Evolutionary conservation across 2,329 filamentous ascomycete species (phyloP).

Genomic region (Ophiostoma perfectum): DNA sequence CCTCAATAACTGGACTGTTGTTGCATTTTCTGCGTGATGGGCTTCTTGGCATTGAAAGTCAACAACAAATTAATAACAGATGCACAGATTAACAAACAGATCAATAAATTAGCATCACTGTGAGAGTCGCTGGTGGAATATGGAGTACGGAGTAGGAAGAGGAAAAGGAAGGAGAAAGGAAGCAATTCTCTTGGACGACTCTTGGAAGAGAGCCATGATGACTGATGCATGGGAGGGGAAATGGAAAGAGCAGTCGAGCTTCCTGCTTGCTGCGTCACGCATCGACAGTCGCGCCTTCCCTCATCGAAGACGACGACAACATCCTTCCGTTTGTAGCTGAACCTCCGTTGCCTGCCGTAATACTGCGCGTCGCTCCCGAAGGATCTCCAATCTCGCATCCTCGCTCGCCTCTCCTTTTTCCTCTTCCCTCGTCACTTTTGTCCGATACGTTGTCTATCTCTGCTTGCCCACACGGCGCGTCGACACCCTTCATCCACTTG

Average conservation of each 20-base stretch:
- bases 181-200: too few species aligned
- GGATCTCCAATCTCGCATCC: neutral
- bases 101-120: neutral
- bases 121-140: neutral
- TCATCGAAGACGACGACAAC: neutral
- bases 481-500: too few species aligned
- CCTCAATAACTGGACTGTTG: neutral
- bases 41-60: conserved; percentile 5
- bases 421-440: neutral
- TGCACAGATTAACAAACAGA: neutral
- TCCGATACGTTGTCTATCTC: too few species aligned
- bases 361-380: neutral
- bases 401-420: neutral
- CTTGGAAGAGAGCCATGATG: neutral
- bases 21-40: neutral
- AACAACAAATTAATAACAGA: neutral
- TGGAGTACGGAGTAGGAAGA: neutral
- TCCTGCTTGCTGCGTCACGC: neutral
- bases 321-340: neutral
- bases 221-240: neutral
- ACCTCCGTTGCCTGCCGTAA: conserved; percentile 3
- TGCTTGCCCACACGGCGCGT: too few species aligned
- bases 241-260: neutral
- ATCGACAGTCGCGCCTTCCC: conserved; percentile 8
- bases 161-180: too few species aligned